Conservation (phyloP, 495 filamentous ascomycete genomes). For the Penicillium turbatum region DNA sequence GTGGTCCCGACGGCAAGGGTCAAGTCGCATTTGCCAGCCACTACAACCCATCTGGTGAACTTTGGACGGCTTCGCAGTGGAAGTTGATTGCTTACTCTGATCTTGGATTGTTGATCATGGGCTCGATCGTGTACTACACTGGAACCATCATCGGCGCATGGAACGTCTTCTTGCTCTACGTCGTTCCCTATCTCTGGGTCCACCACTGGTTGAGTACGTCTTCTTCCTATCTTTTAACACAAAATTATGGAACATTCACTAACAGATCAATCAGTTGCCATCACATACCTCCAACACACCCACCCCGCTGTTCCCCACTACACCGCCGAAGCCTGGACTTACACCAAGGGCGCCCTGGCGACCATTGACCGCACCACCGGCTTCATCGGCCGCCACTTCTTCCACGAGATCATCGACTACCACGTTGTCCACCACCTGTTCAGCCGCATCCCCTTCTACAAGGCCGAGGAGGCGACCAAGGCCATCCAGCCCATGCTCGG, state of each 20-base stretch:
- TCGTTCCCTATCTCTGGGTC: slow-evolving; percentile 56
- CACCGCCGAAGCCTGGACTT: slow-evolving; percentile 69
- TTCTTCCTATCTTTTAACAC: background rate
- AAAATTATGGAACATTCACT: background rate
- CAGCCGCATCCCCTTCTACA: slow-evolving; percentile 79
- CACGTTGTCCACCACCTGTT: slow-evolving; percentile 88
- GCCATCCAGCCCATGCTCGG: slow-evolving; percentile 82
- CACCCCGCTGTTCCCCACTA: slow-evolving; percentile 81
- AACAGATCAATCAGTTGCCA: slow-evolving; percentile 50
- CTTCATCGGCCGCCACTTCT: slow-evolving; percentile 75
- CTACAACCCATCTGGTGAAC: slow-evolving; percentile 54
- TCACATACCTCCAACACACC: slow-evolving; percentile 87
- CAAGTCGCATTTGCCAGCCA: slow-evolving; percentile 53
- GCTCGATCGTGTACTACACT: slow-evolving; percentile 39
- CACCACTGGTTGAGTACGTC: slow-evolving; percentile 55
- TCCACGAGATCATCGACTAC: slow-evolving; percentile 88
- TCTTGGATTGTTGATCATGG: slow-evolving; percentile 49
- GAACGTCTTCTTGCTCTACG: slow-evolving; percentile 49
- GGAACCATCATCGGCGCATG: slow-evolving; percentile 45
- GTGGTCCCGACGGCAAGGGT: slow-evolving; percentile 34
- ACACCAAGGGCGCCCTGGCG: slow-evolving; percentile 73
- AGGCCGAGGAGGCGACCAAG: slow-evolving; percentile 79
- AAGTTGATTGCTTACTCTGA: slow-evolving; percentile 56
- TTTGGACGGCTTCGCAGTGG: slow-evolving; percentile 58
- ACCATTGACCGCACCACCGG: slow-evolving; percentile 87